Conservation (phyloP, 73 alveolate genomes). For the Urostyla sp. region DNA sequence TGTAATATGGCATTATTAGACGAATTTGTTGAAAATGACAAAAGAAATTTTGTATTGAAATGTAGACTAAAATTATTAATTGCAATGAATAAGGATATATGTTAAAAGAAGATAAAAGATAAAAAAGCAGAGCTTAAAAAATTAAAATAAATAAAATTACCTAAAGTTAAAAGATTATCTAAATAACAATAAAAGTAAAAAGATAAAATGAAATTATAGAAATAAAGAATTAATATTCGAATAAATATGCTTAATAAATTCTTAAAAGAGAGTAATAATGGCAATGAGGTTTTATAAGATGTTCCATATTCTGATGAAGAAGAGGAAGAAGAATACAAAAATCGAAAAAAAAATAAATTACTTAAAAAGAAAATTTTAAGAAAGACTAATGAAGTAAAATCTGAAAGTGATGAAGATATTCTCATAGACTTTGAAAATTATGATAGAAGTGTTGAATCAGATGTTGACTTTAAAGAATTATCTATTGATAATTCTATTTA, state of each 20-base stretch:
- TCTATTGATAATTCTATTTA: too few relatives aligned
- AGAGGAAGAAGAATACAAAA: not conserved
- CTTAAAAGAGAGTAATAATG: too few relatives aligned
- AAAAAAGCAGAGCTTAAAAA: conserved; percentile 18
- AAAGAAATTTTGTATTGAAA: conserved; percentile 27
- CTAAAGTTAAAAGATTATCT: too few relatives aligned
- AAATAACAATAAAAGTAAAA: not conserved
- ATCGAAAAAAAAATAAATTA: too few relatives aligned
- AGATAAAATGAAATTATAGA: not conserved
- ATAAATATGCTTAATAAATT: too few relatives aligned
- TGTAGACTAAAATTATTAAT: conserved; percentile 30
- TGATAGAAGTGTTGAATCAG: too few relatives aligned
- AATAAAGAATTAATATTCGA: not conserved
- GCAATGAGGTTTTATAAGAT: too few relatives aligned
- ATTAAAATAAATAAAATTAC: too few relatives aligned
- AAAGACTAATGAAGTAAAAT: not conserved
- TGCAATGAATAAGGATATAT: conserved; percentile 4
- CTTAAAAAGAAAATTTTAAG: not conserved
- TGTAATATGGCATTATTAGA: conserved; percentile 60
- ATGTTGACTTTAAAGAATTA: too few relatives aligned
- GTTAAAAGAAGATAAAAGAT: conserved; percentile 13
- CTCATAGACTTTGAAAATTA: too few relatives aligned
- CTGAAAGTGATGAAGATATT: not conserved
- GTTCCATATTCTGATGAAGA: not conserved
- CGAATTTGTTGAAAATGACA: conserved; percentile 46